Base-by-base conservation (phyloP, 352 stramenopile species). In the Globisporangium alternatum region DNA sequence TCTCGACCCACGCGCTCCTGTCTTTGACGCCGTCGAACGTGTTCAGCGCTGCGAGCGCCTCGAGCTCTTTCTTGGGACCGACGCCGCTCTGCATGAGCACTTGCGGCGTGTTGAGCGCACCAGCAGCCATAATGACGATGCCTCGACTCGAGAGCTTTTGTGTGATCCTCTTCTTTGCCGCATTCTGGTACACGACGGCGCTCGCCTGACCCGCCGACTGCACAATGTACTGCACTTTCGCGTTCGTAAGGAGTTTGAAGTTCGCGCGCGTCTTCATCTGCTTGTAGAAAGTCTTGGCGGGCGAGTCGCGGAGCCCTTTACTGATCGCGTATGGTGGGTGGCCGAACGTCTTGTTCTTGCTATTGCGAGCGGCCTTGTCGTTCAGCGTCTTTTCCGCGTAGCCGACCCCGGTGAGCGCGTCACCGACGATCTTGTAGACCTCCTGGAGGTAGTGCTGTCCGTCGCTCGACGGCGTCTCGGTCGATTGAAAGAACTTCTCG, bases 11-110 rank as follows among this genome's bases (percentile, higher is more conserved):
- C n/a, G 59, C 12, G 81, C 77, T 52, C 31, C 51, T 61, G 13
- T 37, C 41, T 31, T 63, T 53, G 39, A 67, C 51, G 12, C 64
- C 64, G 7, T 51, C 51, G 41, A 63, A 67, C 12, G 19, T 52
- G 8, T 41, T 56, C 9, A 64, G 31, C n/a, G 65, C 43, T 12
- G 56, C 57, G 2, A 89, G 69, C 17, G 72, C 31, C 15, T 80
- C 49, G 21, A 97, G 72, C 57, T 90, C 72, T 2, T 81, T 65
- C 30, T 67, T 47, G 2, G 82, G 80, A 7, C 88, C 90, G 33
- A 97, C 80, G 19, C 84, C 88, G 47, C 72, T 89, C 56, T 91
- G 75, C 65, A 94, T 86, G 19, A 97, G 76, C 5, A 97, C 62
- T 61, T 95, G 84, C 4, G 90, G 89, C 41, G 88, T 91, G 52